These are phyloP conservation scores for Nelumbo lutea DNA, from an alignment of 164 flowering plant genomes.

Conservation along the genomic window DNA sequence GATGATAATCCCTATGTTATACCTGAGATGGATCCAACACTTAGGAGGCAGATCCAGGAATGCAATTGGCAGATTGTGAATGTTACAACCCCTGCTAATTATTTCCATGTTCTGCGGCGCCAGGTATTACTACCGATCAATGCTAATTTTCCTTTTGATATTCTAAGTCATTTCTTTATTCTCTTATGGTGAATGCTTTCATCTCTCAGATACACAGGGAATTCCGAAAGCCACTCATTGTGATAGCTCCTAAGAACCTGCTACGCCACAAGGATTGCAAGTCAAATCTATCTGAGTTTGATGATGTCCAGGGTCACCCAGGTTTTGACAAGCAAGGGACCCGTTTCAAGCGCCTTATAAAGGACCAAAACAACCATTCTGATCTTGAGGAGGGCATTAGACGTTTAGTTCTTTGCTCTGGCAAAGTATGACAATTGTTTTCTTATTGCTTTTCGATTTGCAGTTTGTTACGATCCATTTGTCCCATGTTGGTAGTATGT, in stretches of 20 bases:
- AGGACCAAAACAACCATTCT: slow-evolving; percentile 69
- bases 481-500: no score
- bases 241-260: slow-evolving; percentile 90
- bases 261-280: slow-evolving; percentile 66
- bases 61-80: slow-evolving; percentile 96
- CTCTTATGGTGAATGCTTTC: slow-evolving; percentile 6
- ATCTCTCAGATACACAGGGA: slow-evolving; percentile 74
- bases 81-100: slow-evolving; percentile 96
- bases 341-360: slow-evolving; percentile 57
- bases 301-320: slow-evolving; percentile 92
- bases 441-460: no score
- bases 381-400: slow-evolving; percentile 88
- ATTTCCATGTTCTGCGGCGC: slow-evolving; percentile 88
- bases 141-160: not conserved
- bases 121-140: slow-evolving; percentile 46
- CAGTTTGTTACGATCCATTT: no score
- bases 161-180: slow-evolving; percentile 3
- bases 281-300: slow-evolving; percentile 37
- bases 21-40: slow-evolving; percentile 95
- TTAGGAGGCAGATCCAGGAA: slow-evolving; percentile 88
- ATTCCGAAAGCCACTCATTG: slow-evolving; percentile 89
- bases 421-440: slow-evolving; percentile 48
- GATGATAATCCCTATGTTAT: slow-evolving; percentile 89
- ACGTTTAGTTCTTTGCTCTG: slow-evolving; percentile 88
- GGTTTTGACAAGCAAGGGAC: slow-evolving; percentile 99